Evolutionary conservation across 1,284 basidiomycete species (phyloP).

Genomic region (Prillingera fragicola): DNA sequence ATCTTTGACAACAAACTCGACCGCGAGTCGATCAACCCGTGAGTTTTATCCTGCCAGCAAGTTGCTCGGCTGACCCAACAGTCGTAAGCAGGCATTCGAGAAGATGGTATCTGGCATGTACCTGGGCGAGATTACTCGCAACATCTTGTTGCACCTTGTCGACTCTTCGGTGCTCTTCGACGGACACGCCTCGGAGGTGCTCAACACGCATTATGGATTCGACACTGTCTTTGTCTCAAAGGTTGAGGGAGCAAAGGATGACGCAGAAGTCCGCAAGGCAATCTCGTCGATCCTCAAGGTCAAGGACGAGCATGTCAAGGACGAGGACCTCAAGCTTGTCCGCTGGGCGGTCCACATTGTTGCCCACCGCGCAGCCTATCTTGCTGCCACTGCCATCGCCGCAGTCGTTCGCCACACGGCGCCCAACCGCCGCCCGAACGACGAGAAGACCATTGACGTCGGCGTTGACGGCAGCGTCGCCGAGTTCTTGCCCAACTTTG

Average conservation of each 20-base stretch:
- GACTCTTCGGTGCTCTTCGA: constrained; percentile 69
- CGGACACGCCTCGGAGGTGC: constrained; percentile 62
- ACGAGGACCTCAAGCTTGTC: constrained; percentile 62
- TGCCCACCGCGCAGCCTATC: constrained; percentile 69
- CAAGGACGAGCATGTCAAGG: constrained; percentile 46
- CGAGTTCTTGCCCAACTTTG: constrained; percentile 83
- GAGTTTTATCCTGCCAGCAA: constrained; percentile 15
- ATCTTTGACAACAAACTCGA: constrained; percentile 92
- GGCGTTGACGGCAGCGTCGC: constrained; percentile 91
- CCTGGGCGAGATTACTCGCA: constrained; percentile 86
- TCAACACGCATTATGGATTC: constrained; percentile 89
- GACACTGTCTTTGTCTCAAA: constrained; percentile 89
- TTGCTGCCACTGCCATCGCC: constrained; percentile 83
- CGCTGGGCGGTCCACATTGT: constrained; percentile 73
- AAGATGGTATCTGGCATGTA: constrained; percentile 99
- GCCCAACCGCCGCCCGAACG: constrained; percentile 52
- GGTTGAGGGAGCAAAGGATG: constrained; percentile 56
- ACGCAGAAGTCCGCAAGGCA: constrained; percentile 51
- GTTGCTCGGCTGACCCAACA: constrained; percentile 15
- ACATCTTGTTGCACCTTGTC: constrained; percentile 76
- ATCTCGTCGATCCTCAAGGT: constrained; percentile 63
- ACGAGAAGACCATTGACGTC: constrained; percentile 58
- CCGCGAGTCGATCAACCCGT: constrained; percentile 86
- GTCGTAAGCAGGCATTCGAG: constrained; percentile 85
- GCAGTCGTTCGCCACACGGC: constrained; percentile 78